Percentiles rank a stretch among this genome's conserved stretches.
Evolutionary conservation across 306 rosid genomes (phyloP).

Genomic region (Quercus alba): DNA sequence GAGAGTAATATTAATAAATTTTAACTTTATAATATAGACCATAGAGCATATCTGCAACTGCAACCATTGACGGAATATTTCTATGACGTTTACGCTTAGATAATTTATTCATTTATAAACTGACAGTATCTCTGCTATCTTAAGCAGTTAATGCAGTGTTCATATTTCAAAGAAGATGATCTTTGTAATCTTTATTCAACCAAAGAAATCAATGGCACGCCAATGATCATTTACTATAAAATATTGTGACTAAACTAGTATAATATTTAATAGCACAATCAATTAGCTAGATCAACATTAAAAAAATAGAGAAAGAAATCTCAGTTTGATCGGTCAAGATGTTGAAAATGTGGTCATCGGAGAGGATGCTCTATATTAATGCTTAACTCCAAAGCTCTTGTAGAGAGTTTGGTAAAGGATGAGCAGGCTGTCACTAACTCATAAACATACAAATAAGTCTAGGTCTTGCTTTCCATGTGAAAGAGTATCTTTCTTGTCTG

Average conservation of each 20-base stretch:
- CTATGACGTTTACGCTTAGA: no score
- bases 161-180: not conserved
- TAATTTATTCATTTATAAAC: not conserved
- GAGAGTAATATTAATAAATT: no score
- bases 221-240: not conserved
- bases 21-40: no score
- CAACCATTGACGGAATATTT: no score
- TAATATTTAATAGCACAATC: no score
- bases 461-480: not conserved
- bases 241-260: no score
- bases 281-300: not conserved
- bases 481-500: not conserved
- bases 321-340: not conserved
- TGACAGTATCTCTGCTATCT: not conserved
- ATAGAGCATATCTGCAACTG: no score
- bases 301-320: not conserved
- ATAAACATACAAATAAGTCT: not conserved
- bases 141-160: not conserved
- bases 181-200: conserved; percentile 5
- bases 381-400: not conserved
- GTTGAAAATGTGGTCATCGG: not conserved
- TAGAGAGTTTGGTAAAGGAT: not conserved
- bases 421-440: not conserved
- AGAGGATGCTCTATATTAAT: not conserved
- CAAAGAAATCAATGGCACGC: not conserved